Percentiles rank a stretch among this genome's conserved stretches.
phyloP scores from a whole-genome alignment of 2,329 filamentous ascomycete species.

The Cladorrhinum sp. region DNA sequence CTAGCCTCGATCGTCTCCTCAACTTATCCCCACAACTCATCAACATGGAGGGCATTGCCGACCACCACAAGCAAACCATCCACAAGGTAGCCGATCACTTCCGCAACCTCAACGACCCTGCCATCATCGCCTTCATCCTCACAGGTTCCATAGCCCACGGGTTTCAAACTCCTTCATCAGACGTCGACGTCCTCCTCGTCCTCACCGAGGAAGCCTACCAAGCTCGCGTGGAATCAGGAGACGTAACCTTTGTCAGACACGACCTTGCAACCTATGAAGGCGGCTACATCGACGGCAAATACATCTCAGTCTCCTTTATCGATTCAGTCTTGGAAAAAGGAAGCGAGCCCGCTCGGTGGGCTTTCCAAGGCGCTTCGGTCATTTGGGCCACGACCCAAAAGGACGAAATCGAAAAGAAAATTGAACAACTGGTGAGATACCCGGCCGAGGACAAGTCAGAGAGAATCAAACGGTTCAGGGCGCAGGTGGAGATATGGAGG shows the following conservation, averaged over 20 bases:
- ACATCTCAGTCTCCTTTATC: slow-evolving; percentile 17
- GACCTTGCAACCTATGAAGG: slow-evolving; percentile 17
- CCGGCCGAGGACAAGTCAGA: slow-evolving; percentile 14
- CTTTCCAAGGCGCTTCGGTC: slow-evolving; percentile 16
- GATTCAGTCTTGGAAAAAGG: slow-evolving; percentile 13
- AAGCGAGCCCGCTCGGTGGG: slow-evolving; percentile 22
- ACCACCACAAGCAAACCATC: slow-evolving; percentile 17
- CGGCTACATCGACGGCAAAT: slow-evolving; percentile 22
- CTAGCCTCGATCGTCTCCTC: not conserved
- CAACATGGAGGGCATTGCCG: not conserved
- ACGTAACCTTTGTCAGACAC: slow-evolving; percentile 9
- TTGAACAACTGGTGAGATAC: slow-evolving; percentile 3
- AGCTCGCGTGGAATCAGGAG: slow-evolving; percentile 1
- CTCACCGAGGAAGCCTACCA: slow-evolving; percentile 20
- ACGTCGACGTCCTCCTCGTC: slow-evolving; percentile 22
- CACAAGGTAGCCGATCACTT: slow-evolving; percentile 14
- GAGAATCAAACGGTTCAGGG: slow-evolving; percentile 15
- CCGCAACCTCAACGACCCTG: not conserved
- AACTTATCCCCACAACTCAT: not conserved
- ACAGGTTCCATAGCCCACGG: slow-evolving; percentile 23
- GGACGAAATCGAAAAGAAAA: not conserved
- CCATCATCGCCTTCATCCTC: slow-evolving; percentile 18
- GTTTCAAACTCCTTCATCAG: slow-evolving; percentile 14
- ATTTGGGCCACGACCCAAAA: slow-evolving; percentile 6
- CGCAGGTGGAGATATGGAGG: slow-evolving; percentile 20